These are phyloP conservation scores for Paramecium bursaria DNA, from an alignment of 73 alveolate species.

Conservation along the genomic window DNA sequence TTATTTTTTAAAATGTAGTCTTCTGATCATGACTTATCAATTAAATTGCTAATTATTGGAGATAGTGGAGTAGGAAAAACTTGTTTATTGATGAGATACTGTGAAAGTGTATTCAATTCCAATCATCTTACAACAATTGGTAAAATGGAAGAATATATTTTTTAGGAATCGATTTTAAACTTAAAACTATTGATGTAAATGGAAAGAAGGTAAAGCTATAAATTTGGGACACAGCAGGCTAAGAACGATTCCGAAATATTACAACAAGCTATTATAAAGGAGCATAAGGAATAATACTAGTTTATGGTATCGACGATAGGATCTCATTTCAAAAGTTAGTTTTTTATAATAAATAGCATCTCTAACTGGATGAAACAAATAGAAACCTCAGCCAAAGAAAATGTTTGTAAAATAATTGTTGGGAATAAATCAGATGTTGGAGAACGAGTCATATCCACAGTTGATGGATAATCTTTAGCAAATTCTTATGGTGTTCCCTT, in stretches of 20 bases:
- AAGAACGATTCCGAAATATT: conserved; percentile 90
- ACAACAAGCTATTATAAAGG: conserved; percentile 92
- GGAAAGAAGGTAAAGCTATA: conserved; percentile 83
- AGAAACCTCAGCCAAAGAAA: conserved; percentile 51
- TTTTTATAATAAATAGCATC: conserved; percentile 17
- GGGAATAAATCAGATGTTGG: conserved; percentile 68
- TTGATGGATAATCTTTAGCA: conserved; percentile 66
- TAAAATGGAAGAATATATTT: conserved; percentile 32
- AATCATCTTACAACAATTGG: conserved; percentile 89
- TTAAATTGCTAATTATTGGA: conserved; percentile 85
- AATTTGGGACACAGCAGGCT: conserved; percentile 97
- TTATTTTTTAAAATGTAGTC: no score
- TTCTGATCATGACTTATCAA: conserved; percentile 43
- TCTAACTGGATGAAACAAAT: conserved; percentile 70
- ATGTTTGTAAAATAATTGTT: conserved; percentile 59
- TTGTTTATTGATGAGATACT: conserved; percentile 82
- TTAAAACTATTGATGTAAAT: conserved; percentile 79
- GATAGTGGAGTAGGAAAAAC: conserved; percentile 93
- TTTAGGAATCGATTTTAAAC: conserved; percentile 87
- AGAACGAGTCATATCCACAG: conserved; percentile 22
- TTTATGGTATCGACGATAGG: conserved; percentile 78
- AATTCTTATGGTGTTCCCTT: conserved; percentile 48
- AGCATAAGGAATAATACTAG: conserved; percentile 92
- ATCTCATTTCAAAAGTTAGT: conserved; percentile 69
- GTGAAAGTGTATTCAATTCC: conserved; percentile 84